Base-by-base conservation (phyloP, 164 flowering plant genomes). In the Aristolochia californica region DNA sequence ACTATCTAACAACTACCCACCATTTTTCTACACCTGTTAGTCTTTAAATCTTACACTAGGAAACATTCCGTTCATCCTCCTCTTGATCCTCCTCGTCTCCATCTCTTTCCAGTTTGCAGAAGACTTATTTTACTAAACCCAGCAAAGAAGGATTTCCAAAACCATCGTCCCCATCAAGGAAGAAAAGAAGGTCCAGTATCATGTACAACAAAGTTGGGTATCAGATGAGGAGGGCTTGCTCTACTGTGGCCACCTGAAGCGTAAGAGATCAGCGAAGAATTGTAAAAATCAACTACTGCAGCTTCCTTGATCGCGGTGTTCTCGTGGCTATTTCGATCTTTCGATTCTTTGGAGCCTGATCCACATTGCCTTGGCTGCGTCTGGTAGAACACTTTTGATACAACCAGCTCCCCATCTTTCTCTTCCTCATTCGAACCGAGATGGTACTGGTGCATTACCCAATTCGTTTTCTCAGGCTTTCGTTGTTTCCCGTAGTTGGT, bases 381-480 rank as follows among this genome's bases (percentile, higher is more conserved):
- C 70, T 91, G 98, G 71, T 79, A 88, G 74, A 91, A 91, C 10
- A 91, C 90, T 61, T 91, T 91, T 1, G 98, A 91, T 1, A 82
- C 83, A 20, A 91, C 98, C 2, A 88, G 47, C 49, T 91, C 96
- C 1, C 97, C 98, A 20, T 88, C 98, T 69, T 79, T 91, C 75
- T 91, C 98, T 59, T 91, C 98, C 59, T 91, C 96, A 52, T 75
- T 80, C 48, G 68, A 64, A 28, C 98, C 96, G 0, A 91, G 61
- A 52, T 88, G 98, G 69, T 91, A 91, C 47, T 91, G 98, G 61
- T 91, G 98, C 98, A 91, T 91, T 5, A 91, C 96, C 98, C 96
- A 91, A 58, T 87, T 88, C 2, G 96, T 91, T 63, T 91, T 91
- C 65, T 85, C 95, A 0, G 98, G 95, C 47, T 91, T 91, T 34